Percentiles rank a stretch among this genome's conserved stretches.
Evolutionary conservation across 164 flowering plant genomes (phyloP).

Genomic region (Vitis cinerea): DNA sequence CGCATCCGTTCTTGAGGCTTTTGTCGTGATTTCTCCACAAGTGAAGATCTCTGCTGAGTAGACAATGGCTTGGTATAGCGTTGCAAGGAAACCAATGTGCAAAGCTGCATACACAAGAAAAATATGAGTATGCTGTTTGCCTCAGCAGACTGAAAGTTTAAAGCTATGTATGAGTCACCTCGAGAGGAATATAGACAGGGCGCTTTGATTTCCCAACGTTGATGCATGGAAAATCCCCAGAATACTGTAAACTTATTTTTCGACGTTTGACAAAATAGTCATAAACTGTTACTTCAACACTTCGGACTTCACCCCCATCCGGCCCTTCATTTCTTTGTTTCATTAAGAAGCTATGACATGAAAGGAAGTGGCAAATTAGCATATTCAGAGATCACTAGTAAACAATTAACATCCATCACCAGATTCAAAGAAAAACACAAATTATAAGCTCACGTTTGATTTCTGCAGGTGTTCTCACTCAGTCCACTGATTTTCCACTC

Average conservation of each 20-base stretch:
- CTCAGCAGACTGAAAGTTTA: conserved; percentile 21
- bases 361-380: too few relatives aligned
- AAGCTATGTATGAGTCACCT: conserved; percentile 28
- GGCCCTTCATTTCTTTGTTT: conserved; percentile 13
- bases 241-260: conserved; percentile 32
- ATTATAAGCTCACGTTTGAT: neutral
- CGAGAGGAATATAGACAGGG: conserved; percentile 62
- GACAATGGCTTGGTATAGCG: conserved; percentile 42
- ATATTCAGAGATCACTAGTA: too few relatives aligned
- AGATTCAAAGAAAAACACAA: too few relatives aligned
- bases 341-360: conserved; percentile 11
- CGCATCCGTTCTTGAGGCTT: conserved; percentile 46
- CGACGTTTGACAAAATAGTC: conserved; percentile 59
- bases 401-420: too few relatives aligned
- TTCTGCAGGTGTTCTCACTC: neutral
- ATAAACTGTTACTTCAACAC: conserved; percentile 51
- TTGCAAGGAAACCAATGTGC: conserved; percentile 40
- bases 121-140: neutral
- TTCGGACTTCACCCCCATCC: conserved; percentile 10
- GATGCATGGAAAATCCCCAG: conserved; percentile 58
- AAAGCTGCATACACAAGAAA: conserved; percentile 26
- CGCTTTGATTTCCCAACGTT: conserved; percentile 72
- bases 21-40: conserved; percentile 53
- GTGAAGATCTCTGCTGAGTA: conserved; percentile 31
- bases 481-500: neutral